Conservation (phyloP, 2,329 filamentous ascomycete species). For the Aspergillus melleus region DNA sequence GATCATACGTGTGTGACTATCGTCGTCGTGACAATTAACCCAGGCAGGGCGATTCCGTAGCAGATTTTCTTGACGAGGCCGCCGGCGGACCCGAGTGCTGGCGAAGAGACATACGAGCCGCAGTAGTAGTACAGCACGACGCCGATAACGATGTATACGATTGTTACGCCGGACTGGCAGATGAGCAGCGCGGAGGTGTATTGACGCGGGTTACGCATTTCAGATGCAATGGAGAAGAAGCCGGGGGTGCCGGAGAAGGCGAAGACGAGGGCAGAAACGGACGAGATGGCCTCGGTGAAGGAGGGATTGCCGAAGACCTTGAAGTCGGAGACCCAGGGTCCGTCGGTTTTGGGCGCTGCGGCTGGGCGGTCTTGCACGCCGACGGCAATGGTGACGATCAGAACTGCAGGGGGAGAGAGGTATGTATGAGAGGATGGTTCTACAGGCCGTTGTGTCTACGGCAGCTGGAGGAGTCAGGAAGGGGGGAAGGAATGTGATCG, state of each 20-base stretch:
- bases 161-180: slow-evolving; percentile 35
- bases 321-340: slow-evolving; percentile 30
- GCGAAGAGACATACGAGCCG: slow-evolving; percentile 49
- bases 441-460: not conserved
- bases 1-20: slow-evolving; percentile 20
- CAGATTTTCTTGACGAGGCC: slow-evolving; percentile 43
- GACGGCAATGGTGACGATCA: slow-evolving; percentile 27
- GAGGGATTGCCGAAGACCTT: slow-evolving; percentile 22
- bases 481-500: not conserved
- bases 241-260: slow-evolving; percentile 29
- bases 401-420: slow-evolving; percentile 11
- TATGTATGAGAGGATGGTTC: not conserved
- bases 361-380: slow-evolving; percentile 36
- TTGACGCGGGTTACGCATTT: slow-evolving; percentile 39
- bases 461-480: no score
- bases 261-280: slow-evolving; percentile 31
- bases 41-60: slow-evolving; percentile 42
- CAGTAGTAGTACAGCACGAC: slow-evolving; percentile 50
- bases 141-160: slow-evolving; percentile 39
- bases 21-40: slow-evolving; percentile 31
- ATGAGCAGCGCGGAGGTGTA: slow-evolving; percentile 35
- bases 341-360: slow-evolving; percentile 27
- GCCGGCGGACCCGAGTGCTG: slow-evolving; percentile 50
- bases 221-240: slow-evolving; percentile 40
- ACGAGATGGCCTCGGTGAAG: slow-evolving; percentile 31